A percentile compares a stretch with the other conserved stretches of the same genome.
phyloP scores from a whole-genome alignment of 1,139 yeast species.

The Hansenula lynferdii region DNA sequence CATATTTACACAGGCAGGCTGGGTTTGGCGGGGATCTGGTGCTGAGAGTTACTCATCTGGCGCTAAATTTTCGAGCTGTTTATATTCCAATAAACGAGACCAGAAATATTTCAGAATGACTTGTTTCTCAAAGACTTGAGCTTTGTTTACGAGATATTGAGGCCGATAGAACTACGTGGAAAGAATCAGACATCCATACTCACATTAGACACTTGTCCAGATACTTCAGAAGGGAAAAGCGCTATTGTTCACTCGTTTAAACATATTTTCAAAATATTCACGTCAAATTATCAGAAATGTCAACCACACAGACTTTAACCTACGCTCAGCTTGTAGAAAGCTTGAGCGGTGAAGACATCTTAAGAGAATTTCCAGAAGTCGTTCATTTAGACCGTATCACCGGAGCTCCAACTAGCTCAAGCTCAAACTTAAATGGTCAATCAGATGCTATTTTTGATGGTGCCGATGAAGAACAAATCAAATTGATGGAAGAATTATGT shows the following conservation, averaged over 20 bases:
- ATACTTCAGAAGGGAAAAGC: too few species aligned
- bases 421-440: constrained; percentile 25
- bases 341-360: constrained; percentile 44
- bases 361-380: constrained; percentile 59
- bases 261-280: background rate
- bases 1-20: too few species aligned
- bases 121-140: too few species aligned
- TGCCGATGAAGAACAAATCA: constrained; percentile 91
- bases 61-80: too few species aligned
- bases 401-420: constrained; percentile 23
- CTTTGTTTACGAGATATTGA: too few species aligned
- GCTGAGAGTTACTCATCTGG: background rate
- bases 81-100: too few species aligned
- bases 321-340: constrained; percentile 52
- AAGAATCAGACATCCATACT: too few species aligned
- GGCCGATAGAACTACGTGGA: too few species aligned
- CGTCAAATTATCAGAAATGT: background rate
- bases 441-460: constrained; percentile 55
- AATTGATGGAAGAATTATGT: constrained; percentile 94
- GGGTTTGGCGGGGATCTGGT: too few species aligned
- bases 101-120: too few species aligned
- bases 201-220: too few species aligned
- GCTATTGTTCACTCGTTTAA: too few species aligned
- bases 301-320: constrained; percentile 12
- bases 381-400: constrained; percentile 31